These are phyloP conservation scores for Zygosaccharomyces lentus DNA, from an alignment of 805 yeast genomes.

Conservation along the genomic window DNA sequence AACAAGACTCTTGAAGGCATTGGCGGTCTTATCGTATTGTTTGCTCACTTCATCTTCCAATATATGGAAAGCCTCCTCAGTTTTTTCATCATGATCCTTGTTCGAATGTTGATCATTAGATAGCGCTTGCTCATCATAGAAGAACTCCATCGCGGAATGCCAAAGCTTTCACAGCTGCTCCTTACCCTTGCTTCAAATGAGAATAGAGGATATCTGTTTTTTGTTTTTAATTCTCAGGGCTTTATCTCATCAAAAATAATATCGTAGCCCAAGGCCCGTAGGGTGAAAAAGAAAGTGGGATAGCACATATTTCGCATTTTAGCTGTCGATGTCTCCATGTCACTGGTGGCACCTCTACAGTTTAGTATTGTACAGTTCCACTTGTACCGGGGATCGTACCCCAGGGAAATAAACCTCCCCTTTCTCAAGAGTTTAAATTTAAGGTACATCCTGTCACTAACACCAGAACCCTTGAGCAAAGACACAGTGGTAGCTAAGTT, in stretches of 20 bases:
- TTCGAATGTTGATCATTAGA: slow-evolving; percentile 8
- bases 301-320: not conserved
- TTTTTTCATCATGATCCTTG: slow-evolving; percentile 36
- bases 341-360: slow-evolving; percentile 67
- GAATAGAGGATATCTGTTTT: not conserved
- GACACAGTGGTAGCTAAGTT: slow-evolving; percentile 52
- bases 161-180: not conserved
- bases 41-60: slow-evolving; percentile 49
- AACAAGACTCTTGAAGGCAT: slow-evolving; percentile 19
- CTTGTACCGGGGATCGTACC: slow-evolving; percentile 82
- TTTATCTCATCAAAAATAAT: not conserved
- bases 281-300: not conserved
- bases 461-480: slow-evolving; percentile 67
- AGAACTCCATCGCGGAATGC: slow-evolving; percentile 27
- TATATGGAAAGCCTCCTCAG: slow-evolving; percentile 49
- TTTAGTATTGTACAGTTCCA: slow-evolving; percentile 67
- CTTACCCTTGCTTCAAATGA: not conserved
- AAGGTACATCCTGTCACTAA: slow-evolving; percentile 69
- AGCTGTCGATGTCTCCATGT: slow-evolving; percentile 5
- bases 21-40: slow-evolving; percentile 28
- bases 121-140: slow-evolving; percentile 27
- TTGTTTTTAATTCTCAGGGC: not conserved
- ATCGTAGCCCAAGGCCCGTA: not conserved
- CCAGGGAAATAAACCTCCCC: slow-evolving; percentile 66
- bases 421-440: slow-evolving; percentile 63